phyloP scores from a whole-genome alignment of 768 basidiomycete genomes.

The Inosperma sp. region DNA sequence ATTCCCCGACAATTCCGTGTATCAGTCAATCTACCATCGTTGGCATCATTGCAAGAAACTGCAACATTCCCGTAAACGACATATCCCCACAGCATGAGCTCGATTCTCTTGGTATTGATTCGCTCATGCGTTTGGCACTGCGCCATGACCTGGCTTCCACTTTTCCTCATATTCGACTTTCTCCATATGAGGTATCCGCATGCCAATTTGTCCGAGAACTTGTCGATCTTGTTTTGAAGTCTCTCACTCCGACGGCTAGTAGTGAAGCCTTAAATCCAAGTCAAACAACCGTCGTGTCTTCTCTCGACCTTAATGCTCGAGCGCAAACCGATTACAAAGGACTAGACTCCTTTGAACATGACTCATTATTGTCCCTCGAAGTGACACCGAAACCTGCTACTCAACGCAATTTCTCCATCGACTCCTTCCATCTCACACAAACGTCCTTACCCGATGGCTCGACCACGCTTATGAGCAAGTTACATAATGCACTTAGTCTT shows the following conservation, averaged over 20 bases:
- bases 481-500: background rate
- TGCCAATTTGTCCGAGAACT: background rate
- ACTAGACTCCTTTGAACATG: no score
- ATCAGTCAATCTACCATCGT: slow-evolving; percentile 31
- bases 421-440: no score
- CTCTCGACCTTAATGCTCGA: no score
- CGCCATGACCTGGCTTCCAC: slow-evolving; percentile 32
- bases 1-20: no score
- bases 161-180: slow-evolving; percentile 30
- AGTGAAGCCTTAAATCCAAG: no score
- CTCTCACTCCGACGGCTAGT: no score
- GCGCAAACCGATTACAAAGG: no score
- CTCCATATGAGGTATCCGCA: background rate
- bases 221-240: background rate
- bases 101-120: slow-evolving; percentile 36
- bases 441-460: background rate
- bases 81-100: slow-evolving; percentile 41
- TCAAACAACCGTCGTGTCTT: no score
- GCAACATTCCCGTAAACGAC: slow-evolving; percentile 32
- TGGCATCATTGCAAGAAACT: slow-evolving; percentile 38
- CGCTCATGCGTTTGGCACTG: slow-evolving; percentile 51
- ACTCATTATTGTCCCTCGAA: no score
- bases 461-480: background rate
- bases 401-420: no score
- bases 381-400: no score